A percentile compares a stretch with the other conserved stretches of the same genome.
Conservation (phyloP, 345 rosid genomes). For the Salix brachista region DNA sequence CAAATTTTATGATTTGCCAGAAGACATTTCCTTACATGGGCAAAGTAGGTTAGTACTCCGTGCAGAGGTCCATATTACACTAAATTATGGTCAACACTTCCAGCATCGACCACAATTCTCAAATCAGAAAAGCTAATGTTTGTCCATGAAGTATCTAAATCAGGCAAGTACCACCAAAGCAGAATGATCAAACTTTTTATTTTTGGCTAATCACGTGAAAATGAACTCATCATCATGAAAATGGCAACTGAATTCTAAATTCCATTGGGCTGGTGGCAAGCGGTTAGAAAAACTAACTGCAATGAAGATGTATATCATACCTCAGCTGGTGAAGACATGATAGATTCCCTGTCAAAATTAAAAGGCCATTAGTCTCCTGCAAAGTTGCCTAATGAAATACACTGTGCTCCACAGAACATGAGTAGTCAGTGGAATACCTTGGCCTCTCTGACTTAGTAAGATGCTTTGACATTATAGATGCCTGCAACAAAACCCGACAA, state of each 20-base stretch:
- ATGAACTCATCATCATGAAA: neutral
- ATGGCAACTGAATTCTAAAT: neutral
- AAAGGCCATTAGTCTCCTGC: conserved; percentile 14
- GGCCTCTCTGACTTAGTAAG: conserved; percentile 73
- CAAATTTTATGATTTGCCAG: neutral
- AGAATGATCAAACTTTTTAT: too few species aligned
- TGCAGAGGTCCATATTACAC: too few species aligned
- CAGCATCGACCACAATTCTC: too few species aligned
- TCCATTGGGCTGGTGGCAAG: neutral
- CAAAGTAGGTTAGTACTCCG: too few species aligned
- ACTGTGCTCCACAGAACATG: neutral
- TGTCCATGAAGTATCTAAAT: too few species aligned
- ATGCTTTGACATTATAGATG: conserved; percentile 85
- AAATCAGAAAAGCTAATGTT: too few species aligned
- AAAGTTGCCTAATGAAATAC: neutral
- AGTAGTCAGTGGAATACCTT: conserved; percentile 41
- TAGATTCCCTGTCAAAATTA: conserved; percentile 54
- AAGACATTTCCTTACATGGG: neutral
- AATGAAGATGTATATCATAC: conserved; percentile 24
- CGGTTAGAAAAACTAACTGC: neutral
- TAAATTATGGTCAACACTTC: too few species aligned
- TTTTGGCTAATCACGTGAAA: neutral
- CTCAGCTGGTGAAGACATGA: conserved; percentile 52
- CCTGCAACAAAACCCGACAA: conserved; percentile 45
- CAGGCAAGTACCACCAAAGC: too few species aligned